Evolutionary conservation across 2,329 filamentous ascomycete genomes (phyloP), one percentile per base, ranked within the genome.

Genomic region (Chaetomium globosum): DNA sequence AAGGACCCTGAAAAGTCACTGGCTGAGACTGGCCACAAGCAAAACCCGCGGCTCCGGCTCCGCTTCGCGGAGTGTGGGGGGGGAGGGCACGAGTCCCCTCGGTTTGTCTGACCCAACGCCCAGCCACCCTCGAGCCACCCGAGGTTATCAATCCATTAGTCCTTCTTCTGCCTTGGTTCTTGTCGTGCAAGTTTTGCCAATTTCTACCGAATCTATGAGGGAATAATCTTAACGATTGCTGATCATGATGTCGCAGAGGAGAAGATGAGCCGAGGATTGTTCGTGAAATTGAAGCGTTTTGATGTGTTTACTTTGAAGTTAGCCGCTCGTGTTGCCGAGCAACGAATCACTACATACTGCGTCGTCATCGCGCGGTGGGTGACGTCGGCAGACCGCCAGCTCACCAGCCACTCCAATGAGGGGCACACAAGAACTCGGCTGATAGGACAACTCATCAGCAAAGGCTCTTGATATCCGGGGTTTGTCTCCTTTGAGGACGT

Each of bases 21-120:
- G 49, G 55, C 26, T 36, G 33, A 36, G 33, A 36, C 33, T 10
- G 9, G 33, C 33, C 48, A 23, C 60, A 59, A 66, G 64, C 70
- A 61, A 71, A 71, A 68, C 70, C 64, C 66, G 63, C 65, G 53
- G 64, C 31, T 55, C 63, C 52, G 62, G 66, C 61, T 62, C 51
- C 28, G 51, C 51, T 56, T 51, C 49, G 60, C 51, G 36, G 33
- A 36, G 48, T 48, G 60, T 56, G 67, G 63, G 57, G 63, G 57
- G 26, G 39, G 21, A 43, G 55, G 59, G 36, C 10, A 30, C 19
- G 3, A 8, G 16, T 7, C 5, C 5, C 30, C 57, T 48, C 57
- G 62, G 60, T 49, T 60, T 58, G 65, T 64, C 63, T 48, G 57
- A 65, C 52, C 51, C 39, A 52, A 31, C 28, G 46, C 28, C 61